Conservation (phyloP, 495 filamentous ascomycete genomes). For the Neurospora terricola region DNA sequence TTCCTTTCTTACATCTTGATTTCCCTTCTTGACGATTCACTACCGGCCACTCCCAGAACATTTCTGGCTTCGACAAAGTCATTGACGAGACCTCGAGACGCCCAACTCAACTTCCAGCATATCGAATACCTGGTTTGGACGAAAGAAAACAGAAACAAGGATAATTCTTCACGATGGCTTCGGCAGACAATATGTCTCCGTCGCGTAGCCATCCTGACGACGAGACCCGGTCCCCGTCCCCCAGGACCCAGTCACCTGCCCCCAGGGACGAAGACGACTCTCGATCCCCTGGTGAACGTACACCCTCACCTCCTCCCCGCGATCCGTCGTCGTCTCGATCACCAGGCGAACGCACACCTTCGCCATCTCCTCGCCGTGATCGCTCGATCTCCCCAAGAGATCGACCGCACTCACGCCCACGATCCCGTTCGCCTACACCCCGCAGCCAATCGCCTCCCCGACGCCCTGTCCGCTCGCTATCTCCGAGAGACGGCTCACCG, state of each 20-base stretch:
- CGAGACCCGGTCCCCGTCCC: constrained; percentile 2
- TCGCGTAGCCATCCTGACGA: constrained; percentile 10
- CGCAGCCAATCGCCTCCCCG: constrained; percentile 5
- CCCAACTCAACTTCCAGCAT: background rate
- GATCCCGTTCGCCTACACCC: background rate
- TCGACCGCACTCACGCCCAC: background rate
- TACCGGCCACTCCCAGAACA: background rate
- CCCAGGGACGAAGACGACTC: background rate
- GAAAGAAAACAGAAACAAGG: background rate
- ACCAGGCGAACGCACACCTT: background rate
- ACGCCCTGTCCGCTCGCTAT: constrained; percentile 3
- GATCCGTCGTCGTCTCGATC: background rate
- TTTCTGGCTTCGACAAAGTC: background rate
- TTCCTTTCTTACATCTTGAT: background rate
- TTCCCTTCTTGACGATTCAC: background rate
- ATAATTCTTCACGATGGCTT: constrained; percentile 12
- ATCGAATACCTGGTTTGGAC: background rate
- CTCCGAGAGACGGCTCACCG: constrained; percentile 1
- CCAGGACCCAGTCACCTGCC: background rate
- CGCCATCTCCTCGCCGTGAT: constrained; percentile 2
- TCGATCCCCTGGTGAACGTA: background rate
- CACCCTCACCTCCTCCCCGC: background rate
- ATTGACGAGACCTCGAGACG: background rate
- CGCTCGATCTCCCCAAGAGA: constrained; percentile 3
- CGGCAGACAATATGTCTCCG: constrained; percentile 15